Evolutionary conservation across 371 early-diverging fungal genomes (phyloP).

Genomic region (Dichotomocladium elegans): DNA sequence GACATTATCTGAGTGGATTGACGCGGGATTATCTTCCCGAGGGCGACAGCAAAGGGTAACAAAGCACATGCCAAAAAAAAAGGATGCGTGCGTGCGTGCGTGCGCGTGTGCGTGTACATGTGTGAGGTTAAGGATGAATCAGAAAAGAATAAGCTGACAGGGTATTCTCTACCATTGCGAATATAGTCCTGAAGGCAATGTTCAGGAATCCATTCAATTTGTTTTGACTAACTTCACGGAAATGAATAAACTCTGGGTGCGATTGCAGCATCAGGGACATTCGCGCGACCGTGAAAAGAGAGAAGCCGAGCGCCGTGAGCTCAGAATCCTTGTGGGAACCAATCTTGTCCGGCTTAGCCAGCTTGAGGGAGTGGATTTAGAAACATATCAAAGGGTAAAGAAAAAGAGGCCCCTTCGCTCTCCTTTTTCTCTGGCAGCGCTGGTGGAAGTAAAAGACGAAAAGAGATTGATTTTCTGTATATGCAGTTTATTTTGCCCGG

Average conservation of each 20-base stretch:
- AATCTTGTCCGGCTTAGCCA: conserved; percentile 93
- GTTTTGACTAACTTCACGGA: conserved; percentile 95
- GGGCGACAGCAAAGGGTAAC: conserved; percentile 53
- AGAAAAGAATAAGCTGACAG: not conserved
- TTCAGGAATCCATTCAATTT: conserved; percentile 88
- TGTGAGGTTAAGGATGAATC: not conserved
- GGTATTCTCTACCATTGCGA: not conserved
- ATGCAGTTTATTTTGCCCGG: conserved; percentile 78
- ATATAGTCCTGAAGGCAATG: conserved; percentile 73
- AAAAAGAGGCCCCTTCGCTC: not conserved
- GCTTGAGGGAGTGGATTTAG: conserved; percentile 81
- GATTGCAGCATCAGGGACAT: conserved; percentile 94
- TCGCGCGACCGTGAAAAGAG: conserved; percentile 89
- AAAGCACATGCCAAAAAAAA: too few relatives aligned
- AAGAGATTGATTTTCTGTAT: not conserved
- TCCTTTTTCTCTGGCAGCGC: not conserved
- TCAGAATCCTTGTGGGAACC: conserved; percentile 93
- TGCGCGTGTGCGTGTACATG: not conserved
- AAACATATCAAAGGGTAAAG: conserved; percentile 70
- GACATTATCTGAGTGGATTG: conserved; percentile 90
- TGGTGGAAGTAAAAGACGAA: not conserved
- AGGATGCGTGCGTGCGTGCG: too few relatives aligned
- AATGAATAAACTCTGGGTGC: conserved; percentile 99
- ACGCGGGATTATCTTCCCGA: conserved; percentile 84
- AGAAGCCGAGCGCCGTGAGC: conserved; percentile 91